Base-by-base conservation (phyloP, 805 yeast genomes). In the Cyberlindnera petersonii region DNA sequence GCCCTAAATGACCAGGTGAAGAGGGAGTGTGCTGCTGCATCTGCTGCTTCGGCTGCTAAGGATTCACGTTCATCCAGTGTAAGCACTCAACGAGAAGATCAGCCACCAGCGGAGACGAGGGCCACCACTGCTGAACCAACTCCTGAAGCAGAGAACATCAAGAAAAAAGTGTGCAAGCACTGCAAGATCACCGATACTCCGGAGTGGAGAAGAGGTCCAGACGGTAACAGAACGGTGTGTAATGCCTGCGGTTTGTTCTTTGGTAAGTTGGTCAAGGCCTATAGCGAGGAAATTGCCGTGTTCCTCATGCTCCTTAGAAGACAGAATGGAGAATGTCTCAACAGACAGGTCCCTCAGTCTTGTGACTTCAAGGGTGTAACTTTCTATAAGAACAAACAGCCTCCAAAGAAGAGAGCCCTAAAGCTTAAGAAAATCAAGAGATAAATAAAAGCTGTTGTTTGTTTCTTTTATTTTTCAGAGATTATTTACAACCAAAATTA, bases 141-240 rank as follows among this genome's bases (percentile, higher is more conserved):
- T 26, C 36, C 8, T 14, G 23, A 33, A 20, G 13, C 4, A 13
- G 17, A 24, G 11, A 11, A n/a, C 28, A n/a, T 7, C 28, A 26
- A 21, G 24, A 13, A 19, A 8, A 13, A 20, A 16, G 24, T 34
- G 9, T 69, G 75, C 48, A 66, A 64, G 30, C 71, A 72, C 42
- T 79, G 85, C 51, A 69, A 68, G n/a, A 65, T 71, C 6, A 60
- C 54, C 6, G 75, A 74, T 31, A 82, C 94, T 0, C 93, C 93
- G 0, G 93, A 85, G 58, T 85, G 95, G 94, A 64, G 94, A 39
- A 71, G 81, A 33, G 93, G 93, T 0, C 93, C 95, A 2, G 72
- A 74, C 37, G 94, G 93, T 3, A 74, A 77, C 10, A 65, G 87
- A 28, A 80, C 88, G 0, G 61, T 85, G 35, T 85, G 94, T 61